Evolutionary conservation across 371 early-diverging fungal genomes (phyloP), one percentile per base, ranked within the genome.

Genomic region (Rhizoclosmatium hyalinum): DNA sequence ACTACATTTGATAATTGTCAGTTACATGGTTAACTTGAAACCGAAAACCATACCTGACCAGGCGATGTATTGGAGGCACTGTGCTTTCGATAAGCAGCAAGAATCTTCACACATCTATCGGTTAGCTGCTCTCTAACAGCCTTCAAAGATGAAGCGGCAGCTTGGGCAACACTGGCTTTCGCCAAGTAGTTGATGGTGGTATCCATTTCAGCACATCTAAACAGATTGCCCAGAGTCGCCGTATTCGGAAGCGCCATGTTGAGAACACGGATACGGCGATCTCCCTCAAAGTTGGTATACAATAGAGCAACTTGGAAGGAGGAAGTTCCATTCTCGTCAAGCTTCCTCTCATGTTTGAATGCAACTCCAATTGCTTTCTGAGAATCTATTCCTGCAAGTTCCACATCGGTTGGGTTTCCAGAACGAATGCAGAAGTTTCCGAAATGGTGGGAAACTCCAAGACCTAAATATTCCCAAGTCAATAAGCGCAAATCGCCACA

Each of bases 201-300:
- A 80, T 98, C 98, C 81, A 96, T 87, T 60, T 98, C 97, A 1
- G 97, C 96, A 78, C 85, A 88, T 67, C 93, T 89, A 88, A 98
- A 98, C 62, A 98, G 87, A 66, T 90, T 90, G 14, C 91, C 93
- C 24, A 95, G 84, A 24, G 90, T 79, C 19, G 89, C 80, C 10
- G 95, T 94, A 72, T 91, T 90, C n/a, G 93, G 90, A 4, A 96
- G 80, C 14, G 92, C 87, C 78, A 95, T 77, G 79, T 94, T 97
- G 79, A 94, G 94, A 32, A 97, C 92, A 32, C 98, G 91, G 21
- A 98, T 94, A 12, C 96, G 88, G n/a, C 98, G 91, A 74, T 94
- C 85, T 2, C 98, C 98, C 44, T 81, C 81, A 0, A 91, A 85
- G 0, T 95, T 94, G 3, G 98, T 98, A 83, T 98, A 97, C 41